These are phyloP conservation scores for Candida insectorum DNA, from an alignment of 805 yeast species.

Conservation along the genomic window DNA sequence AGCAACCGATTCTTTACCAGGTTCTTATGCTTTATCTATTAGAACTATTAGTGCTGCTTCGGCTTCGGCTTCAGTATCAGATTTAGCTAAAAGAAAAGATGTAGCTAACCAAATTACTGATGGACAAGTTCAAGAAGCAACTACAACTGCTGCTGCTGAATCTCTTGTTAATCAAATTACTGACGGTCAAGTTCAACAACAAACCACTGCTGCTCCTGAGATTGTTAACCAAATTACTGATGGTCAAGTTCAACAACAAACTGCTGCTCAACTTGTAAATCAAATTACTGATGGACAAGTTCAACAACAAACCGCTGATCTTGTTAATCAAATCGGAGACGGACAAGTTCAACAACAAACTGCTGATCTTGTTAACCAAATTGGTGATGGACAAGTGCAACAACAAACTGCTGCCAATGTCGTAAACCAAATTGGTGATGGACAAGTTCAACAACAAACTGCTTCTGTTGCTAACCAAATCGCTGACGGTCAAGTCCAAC, in stretches of 20 bases:
- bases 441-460: slow-evolving; percentile 27
- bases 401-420: slow-evolving; percentile 26
- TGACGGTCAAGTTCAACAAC: slow-evolving; percentile 46
- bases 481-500: slow-evolving; percentile 42
- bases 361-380: slow-evolving; percentile 29
- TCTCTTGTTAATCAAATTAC: slow-evolving; percentile 35
- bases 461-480: slow-evolving; percentile 28
- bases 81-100: slow-evolving; percentile 5
- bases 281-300: slow-evolving; percentile 24
- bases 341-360: slow-evolving; percentile 43
- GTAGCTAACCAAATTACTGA: slow-evolving; percentile 41
- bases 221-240: slow-evolving; percentile 26
- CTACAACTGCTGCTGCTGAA: slow-evolving; percentile 17
- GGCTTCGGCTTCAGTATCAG: slow-evolving; percentile 9
- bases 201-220: slow-evolving; percentile 17
- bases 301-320: slow-evolving; percentile 19
- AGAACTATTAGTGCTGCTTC: slow-evolving; percentile 19
- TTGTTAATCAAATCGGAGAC: slow-evolving; percentile 40
- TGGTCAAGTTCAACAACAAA: slow-evolving; percentile 12
- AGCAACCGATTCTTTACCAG: slow-evolving; percentile 24
- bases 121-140: slow-evolving; percentile 43
- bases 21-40: slow-evolving; percentile 31
- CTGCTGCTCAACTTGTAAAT: slow-evolving; percentile 21
- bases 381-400: slow-evolving; percentile 31
- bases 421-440: slow-evolving; percentile 33